phyloP scores from a whole-genome alignment of 2,329 filamentous ascomycete genomes.

The Aspergillus ibericus region DNA sequence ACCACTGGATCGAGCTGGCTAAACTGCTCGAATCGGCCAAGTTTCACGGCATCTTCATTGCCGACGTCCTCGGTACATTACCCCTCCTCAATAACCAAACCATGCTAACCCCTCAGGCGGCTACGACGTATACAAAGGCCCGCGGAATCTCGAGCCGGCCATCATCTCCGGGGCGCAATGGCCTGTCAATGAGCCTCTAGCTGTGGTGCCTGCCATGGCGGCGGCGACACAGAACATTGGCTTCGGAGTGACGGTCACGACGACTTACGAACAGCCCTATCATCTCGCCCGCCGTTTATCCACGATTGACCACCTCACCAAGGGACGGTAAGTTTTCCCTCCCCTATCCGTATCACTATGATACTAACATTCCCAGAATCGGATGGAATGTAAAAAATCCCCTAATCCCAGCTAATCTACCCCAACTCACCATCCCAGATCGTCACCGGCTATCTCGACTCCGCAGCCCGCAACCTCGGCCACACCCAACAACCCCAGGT shows the following conservation, averaged over 20 bases:
- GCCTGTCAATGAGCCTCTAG: slow-evolving; percentile 69
- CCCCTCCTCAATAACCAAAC: background rate
- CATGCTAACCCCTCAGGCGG: slow-evolving; percentile 45
- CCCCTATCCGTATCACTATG: background rate
- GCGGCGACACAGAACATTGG: slow-evolving; percentile 66
- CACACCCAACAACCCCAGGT: slow-evolving; percentile 53
- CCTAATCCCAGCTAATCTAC: background rate
- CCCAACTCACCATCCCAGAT: slow-evolving; percentile 42
- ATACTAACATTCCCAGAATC: slow-evolving; percentile 37
- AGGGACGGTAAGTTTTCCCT: slow-evolving; percentile 50
- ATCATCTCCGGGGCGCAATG: slow-evolving; percentile 66
- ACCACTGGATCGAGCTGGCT: slow-evolving; percentile 63
- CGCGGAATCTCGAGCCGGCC: slow-evolving; percentile 59
- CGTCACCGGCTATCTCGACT: slow-evolving; percentile 68
- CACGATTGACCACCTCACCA: slow-evolving; percentile 66
- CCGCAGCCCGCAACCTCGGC: slow-evolving; percentile 64
- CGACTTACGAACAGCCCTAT: slow-evolving; percentile 69
- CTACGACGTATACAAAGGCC: slow-evolving; percentile 69
- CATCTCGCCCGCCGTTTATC: slow-evolving; percentile 64
- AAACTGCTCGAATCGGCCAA: slow-evolving; percentile 61
- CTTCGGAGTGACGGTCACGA: slow-evolving; percentile 67
- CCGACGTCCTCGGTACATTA: slow-evolving; percentile 58
- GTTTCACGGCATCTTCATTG: slow-evolving; percentile 67
- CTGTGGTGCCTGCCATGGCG: slow-evolving; percentile 66
- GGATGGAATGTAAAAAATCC: slow-evolving; percentile 55